phyloP scores from a whole-genome alignment of 495 filamentous ascomycete genomes.

The Aspergillus cavernicola region DNA sequence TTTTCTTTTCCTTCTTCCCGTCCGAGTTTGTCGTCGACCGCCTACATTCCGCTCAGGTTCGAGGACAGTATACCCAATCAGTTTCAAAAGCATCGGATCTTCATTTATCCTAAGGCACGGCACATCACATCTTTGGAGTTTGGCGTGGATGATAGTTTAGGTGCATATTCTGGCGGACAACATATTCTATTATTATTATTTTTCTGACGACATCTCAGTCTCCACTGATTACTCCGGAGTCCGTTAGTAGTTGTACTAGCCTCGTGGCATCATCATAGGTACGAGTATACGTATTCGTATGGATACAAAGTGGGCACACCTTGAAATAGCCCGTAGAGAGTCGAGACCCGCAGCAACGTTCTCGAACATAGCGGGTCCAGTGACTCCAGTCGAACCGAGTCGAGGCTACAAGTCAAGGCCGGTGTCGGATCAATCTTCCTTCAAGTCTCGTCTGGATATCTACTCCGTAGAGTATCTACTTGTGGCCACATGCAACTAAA shows the following conservation, averaged over 20 bases:
- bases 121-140: neutral
- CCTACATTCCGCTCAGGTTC: neutral
- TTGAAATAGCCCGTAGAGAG: too few relatives aligned
- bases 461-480: too few relatives aligned
- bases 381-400: neutral
- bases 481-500: too few relatives aligned
- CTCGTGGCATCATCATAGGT: too few relatives aligned
- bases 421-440: neutral
- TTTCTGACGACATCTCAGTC: too few relatives aligned
- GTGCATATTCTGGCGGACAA: neutral
- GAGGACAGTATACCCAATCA: slow-evolving; percentile 18
- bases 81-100: slow-evolving; percentile 12
- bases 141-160: slow-evolving; percentile 2
- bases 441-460: too few relatives aligned
- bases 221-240: too few relatives aligned
- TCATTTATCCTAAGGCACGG: too few relatives aligned
- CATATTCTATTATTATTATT: neutral
- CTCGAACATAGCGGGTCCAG: slow-evolving; percentile 10
- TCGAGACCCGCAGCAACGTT: slow-evolving; percentile 6
- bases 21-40: neutral
- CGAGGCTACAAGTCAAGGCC: neutral
- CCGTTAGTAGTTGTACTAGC: too few relatives aligned
- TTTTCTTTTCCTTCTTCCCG: neutral
- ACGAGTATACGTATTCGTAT: neutral
- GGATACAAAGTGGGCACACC: too few relatives aligned